Base-by-base conservation (phyloP, 1,284 basidiomycete species). In the Pseudozyma sp. region DNA sequence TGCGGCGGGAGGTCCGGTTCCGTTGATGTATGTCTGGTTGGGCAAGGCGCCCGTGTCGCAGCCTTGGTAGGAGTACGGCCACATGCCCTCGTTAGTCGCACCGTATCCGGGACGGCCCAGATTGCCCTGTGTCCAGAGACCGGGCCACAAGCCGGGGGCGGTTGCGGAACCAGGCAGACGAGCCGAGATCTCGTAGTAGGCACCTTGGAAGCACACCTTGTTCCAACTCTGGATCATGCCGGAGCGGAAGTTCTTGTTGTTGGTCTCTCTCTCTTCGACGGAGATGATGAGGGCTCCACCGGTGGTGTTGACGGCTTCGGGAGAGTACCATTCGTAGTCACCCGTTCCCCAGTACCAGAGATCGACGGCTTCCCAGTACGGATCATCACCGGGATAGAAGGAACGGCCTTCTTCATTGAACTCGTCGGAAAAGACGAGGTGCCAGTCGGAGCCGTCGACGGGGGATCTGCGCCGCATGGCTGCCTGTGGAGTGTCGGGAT, bases 371-470 rank as follows among this genome's bases (percentile, higher is more conserved):
- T 81, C 80, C 80, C 80, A 84, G 56, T 77, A 84, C 0, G 83
- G 83, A 52, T 84, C 82, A 44, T 84, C 82, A 13, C 81, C 81
- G 0, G 82, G 82, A 75, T 75, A 84, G 75, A 89, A 89, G 0
- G 86, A 86, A 40, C 88, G 79, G 5, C 93, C 94, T 40, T 91
- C 90, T 7, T 82, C 86, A 51, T 95, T 90, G 47, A 84, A 84
- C 85, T 98, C 95, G 85, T 98, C 95, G 59, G 67, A 73, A 47
- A 84, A 84, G 6, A 94, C 90, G 19, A 97, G 88, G 31, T 85
- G 75, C 58, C 81, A 84, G 7, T 8, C 46, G 4, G 39, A 35
- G 30, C 64, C 60, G 24, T 73, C 73, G 35, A 57, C 45, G n/a
- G 46, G 60, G 13, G 59, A 64, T 5, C 46, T 74, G 42, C 64